A percentile compares a stretch with the other conserved stretches of the same genome.
phyloP scores from a whole-genome alignment of 2,329 filamentous ascomycete species.

The Dactylonectria estremocensis region DNA sequence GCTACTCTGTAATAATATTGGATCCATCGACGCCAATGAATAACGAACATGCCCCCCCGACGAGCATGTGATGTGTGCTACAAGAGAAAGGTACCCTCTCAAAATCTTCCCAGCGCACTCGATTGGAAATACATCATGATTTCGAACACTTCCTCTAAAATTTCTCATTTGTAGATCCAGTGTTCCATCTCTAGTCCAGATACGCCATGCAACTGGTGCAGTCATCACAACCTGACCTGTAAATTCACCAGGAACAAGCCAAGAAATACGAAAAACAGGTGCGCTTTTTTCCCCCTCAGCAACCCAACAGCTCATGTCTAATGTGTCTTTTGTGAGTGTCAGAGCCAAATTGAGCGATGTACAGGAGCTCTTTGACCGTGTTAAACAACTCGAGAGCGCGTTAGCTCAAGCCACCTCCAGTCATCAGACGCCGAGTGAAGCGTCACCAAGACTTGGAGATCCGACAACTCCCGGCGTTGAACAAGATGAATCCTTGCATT shows the following conservation, averaged over 20 bases:
- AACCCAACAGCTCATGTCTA: not conserved
- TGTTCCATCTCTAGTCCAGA: constrained; percentile 37
- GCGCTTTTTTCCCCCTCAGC: not conserved
- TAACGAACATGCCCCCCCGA: constrained; percentile 5
- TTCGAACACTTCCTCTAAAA: not conserved
- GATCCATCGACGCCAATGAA: not conserved
- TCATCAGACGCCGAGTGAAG: not conserved
- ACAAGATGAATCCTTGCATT: constrained; percentile 6
- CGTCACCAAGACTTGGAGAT: constrained; percentile 4
- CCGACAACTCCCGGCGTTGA: constrained; percentile 6
- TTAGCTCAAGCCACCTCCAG: constrained; percentile 26
- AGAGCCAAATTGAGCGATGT: constrained; percentile 38
- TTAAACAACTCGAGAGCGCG: constrained; percentile 39
- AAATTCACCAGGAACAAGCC: not conserved
- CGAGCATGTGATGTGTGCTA: constrained; percentile 26
- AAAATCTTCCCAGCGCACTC: too few species aligned
- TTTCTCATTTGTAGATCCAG: constrained; percentile 38
- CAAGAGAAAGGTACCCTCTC: constrained; percentile 26
- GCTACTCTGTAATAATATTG: not conserved
- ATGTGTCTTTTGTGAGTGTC: too few species aligned
- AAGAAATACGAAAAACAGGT: not conserved
- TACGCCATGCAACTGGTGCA: constrained; percentile 11
- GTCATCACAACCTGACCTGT: not conserved
- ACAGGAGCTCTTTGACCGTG: constrained; percentile 39
- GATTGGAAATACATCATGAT: not conserved